phyloP scores from a whole-genome alignment of 352 stramenopile genomes.

The Phytophthora kernoviae region DNA sequence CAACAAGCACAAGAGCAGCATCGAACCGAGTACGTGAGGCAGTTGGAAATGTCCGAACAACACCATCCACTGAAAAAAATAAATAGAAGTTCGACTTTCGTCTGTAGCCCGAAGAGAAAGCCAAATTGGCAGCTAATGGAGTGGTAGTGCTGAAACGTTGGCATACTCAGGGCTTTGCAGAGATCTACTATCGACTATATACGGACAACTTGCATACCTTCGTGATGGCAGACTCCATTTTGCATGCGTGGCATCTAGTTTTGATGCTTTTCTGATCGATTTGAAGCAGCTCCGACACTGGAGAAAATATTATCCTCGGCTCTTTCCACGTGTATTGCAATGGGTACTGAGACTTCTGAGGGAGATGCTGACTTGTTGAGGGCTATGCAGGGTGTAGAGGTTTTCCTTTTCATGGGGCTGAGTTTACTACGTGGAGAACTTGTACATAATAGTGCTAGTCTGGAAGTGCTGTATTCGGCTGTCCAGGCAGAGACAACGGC shows the following conservation, averaged over 20 bases:
- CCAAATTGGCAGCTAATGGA: conserved; percentile 9
- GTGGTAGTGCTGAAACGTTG: conserved; percentile 21
- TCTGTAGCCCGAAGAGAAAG: conserved; percentile 20
- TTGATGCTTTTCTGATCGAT: conserved; percentile 32
- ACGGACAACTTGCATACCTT: conserved; percentile 38
- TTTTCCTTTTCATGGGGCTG: conserved; percentile 20
- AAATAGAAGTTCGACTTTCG: conserved; percentile 28
- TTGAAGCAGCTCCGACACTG: conserved; percentile 6
- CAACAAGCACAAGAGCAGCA: conserved; percentile 8
- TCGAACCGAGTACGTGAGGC: conserved; percentile 2
- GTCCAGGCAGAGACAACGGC: conserved; percentile 5
- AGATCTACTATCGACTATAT: conserved; percentile 36
- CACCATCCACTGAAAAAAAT: conserved; percentile 23
- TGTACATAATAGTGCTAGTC: background rate
- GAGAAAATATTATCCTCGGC: conserved; percentile 4
- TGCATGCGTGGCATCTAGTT: conserved; percentile 43
- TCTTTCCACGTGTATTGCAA: conserved; percentile 1
- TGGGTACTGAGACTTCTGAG: background rate
- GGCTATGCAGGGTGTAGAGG: conserved; percentile 17
- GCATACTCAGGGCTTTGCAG: conserved; percentile 19
- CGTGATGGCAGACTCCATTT: conserved; percentile 36
- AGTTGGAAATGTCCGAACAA: conserved; percentile 1
- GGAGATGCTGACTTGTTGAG: background rate
- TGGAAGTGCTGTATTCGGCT: conserved; percentile 1
- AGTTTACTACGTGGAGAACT: conserved; percentile 14